Conservation (phyloP, 2,329 filamentous ascomycete genomes). For the Claviceps arundinis region DNA sequence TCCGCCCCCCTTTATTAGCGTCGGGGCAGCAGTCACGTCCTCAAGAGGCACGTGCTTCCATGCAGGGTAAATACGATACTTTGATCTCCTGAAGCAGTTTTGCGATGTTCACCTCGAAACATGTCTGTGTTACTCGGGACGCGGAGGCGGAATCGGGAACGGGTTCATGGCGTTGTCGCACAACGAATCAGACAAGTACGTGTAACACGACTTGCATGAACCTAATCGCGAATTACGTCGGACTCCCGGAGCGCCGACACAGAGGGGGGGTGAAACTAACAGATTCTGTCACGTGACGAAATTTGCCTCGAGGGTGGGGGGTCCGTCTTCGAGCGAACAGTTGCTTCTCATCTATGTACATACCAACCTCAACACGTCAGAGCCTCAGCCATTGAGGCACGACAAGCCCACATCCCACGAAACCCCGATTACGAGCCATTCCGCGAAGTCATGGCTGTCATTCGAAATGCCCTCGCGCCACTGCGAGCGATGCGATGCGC, state of each 20-base stretch:
- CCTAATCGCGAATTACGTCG: neutral
- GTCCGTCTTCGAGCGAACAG: neutral
- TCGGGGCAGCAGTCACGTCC: neutral
- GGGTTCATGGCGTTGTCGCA: neutral
- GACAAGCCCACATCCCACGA: slow-evolving; percentile 10
- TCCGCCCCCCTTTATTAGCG: neutral
- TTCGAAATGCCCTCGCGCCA: slow-evolving; percentile 23
- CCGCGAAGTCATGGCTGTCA: slow-evolving; percentile 19
- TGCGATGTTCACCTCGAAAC: neutral
- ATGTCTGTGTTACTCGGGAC: neutral
- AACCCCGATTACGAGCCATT: slow-evolving; percentile 2
- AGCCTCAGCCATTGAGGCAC: slow-evolving; percentile 17
- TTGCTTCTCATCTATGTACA: neutral
- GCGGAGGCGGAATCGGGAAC: neutral
- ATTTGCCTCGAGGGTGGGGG: neutral
- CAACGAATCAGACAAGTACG: neutral
- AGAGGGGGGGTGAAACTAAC: neutral
- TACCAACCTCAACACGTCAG: neutral
- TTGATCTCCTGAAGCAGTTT: neutral
- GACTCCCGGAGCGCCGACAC: neutral
- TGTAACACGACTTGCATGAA: neutral
- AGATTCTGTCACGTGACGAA: neutral
- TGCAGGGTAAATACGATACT: neutral
- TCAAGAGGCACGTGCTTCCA: neutral
- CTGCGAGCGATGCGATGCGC: slow-evolving; percentile 25